Evolutionary conservation across 768 basidiomycete species (phyloP), one percentile per base, ranked within the genome.

Genomic region (Lyophyllum semitale): DNA sequence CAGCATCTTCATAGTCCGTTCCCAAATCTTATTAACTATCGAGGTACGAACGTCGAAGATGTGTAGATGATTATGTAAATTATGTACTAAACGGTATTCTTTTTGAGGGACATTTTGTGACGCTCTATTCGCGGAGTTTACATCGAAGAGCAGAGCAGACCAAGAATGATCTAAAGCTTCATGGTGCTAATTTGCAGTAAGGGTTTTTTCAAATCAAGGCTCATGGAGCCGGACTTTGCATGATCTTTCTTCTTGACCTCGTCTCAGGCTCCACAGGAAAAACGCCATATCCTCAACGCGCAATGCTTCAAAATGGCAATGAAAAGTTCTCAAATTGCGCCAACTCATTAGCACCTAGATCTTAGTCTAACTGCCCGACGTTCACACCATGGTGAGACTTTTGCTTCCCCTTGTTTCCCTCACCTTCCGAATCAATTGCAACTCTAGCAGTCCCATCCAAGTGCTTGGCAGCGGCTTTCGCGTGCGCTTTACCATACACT

Each of bases 1-100:
- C 57, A 84, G 83, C 81, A 83, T 63, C 68, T 84, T 26, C 79
- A 83, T 49, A 75, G 74, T 5, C 80, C 79, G 2, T 82, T 84
- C 64, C 78, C 79, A 9, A 84, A 84, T 60, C 71, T 84, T 33
- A 75, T 84, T 51, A 76, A 80, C 47, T 83, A 81, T 57, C 66
- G 63, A 54, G 81, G 80, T 23, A 71, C 67, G 9, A 57, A 71
- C 2, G 7, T 20, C 45, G 51, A 57, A 17, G 20, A 57, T 42
- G 37, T 20, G 18, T 48, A 42, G 40, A 32, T 51, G 30, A 18
- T 8, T 40, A 48, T 35, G 20, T 35, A 45, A 45, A 18, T 27
- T 45, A 29, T 45, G 26, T 42, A 42, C 41, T 23, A 42, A 40
- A 8, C 3, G 17, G 17, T 40, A 40, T 40, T 12, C 12, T 32